Base-by-base conservation (phyloP, 306 rosid species). In the Hippophae gyantsensis region DNA sequence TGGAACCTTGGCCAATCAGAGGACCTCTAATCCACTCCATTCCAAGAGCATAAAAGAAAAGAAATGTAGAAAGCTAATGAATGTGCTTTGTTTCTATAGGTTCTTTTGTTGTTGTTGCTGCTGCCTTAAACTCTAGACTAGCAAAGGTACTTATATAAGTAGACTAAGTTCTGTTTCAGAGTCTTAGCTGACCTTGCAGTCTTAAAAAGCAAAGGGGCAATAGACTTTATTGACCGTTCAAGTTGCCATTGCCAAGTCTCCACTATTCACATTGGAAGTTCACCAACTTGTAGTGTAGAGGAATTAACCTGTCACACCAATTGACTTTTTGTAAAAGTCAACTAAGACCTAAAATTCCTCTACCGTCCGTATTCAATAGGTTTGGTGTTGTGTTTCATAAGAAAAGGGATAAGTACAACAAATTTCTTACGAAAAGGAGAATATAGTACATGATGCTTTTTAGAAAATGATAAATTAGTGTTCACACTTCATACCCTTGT, bases 1-100 rank as follows among this genome's bases (percentile, higher is more conserved):
- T 65, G 10, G 86, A 65, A 51, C 86, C 86, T 10, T 76, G 74
- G 77, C 86, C 86, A 9, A 81, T 53, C 1, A 51, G 51, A 2
- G 68, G 63, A 12, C 78, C 83, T 72, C 83, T 75, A 2, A 44
- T 66, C 83, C 83, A 81, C 59, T 69, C 76, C 83, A 64, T 64
- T 32, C 38, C 1, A 8, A 43, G 52, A 26, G 51, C 18, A 46
- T 18, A 43, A 47, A 6, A 46, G 10, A 32, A 32, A 32, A 32
- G 3, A 18, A 32, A 32, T 1, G 26, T 12, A 9, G 23, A 48
- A 6, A 48, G 13, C 7, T n/a, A 48, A 14, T 14, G n/a, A 12
- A 6, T 10, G n/a, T 13, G 53, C 6, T 49, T 14, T 49, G 23
- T 49, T 10, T 6, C 14, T 10, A 46, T 32, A 32, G 50, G 50